Evolutionary conservation across 2,329 filamentous ascomycete species (phyloP).

Genomic region (Arthrocladium fulminans): DNA sequence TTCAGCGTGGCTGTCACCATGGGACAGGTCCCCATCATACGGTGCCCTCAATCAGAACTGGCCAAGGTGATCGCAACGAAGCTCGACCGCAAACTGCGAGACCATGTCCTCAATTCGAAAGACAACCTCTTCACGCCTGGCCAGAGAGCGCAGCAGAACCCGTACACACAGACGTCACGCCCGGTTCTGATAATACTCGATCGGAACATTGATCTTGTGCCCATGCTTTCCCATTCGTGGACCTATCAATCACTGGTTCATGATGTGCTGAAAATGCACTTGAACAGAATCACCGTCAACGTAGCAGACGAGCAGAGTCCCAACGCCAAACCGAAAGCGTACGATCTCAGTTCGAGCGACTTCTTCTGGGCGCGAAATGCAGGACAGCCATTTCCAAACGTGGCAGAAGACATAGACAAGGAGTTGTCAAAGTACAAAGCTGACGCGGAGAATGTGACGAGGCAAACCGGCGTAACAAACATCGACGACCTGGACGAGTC

Average conservation of each 20-base stretch:
- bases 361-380: slow-evolving; percentile 97
- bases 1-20: slow-evolving; percentile 98
- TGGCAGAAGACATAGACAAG: slow-evolving; percentile 89
- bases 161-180: slow-evolving; percentile 58
- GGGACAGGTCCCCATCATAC: slow-evolving; percentile 91
- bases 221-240: slow-evolving; percentile 98
- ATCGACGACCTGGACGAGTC: slow-evolving; percentile 90
- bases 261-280: slow-evolving; percentile 66
- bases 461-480: slow-evolving; percentile 85
- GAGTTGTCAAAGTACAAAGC: slow-evolving; percentile 93
- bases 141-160: slow-evolving; percentile 46
- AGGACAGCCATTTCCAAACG: slow-evolving; percentile 81
- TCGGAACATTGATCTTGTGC: slow-evolving; percentile 87
- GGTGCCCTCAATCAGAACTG: slow-evolving; percentile 84
- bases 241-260: slow-evolving; percentile 79
- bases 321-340: slow-evolving; percentile 67
- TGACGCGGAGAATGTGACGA: slow-evolving; percentile 86
- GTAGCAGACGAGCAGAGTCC: slow-evolving; percentile 66
- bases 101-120: slow-evolving; percentile 95
- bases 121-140: slow-evolving; percentile 81
- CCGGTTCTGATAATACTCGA: slow-evolving; percentile 91
- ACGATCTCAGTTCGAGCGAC: slow-evolving; percentile 81
- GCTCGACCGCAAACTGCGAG: slow-evolving; percentile 87
- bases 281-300: slow-evolving; percentile 92
- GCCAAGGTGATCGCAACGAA: slow-evolving; percentile 92